Evolutionary conservation across 164 flowering plant genomes (phyloP), one percentile per base, ranked within the genome.

Genomic region (Chimonanthus salicifolius): DNA sequence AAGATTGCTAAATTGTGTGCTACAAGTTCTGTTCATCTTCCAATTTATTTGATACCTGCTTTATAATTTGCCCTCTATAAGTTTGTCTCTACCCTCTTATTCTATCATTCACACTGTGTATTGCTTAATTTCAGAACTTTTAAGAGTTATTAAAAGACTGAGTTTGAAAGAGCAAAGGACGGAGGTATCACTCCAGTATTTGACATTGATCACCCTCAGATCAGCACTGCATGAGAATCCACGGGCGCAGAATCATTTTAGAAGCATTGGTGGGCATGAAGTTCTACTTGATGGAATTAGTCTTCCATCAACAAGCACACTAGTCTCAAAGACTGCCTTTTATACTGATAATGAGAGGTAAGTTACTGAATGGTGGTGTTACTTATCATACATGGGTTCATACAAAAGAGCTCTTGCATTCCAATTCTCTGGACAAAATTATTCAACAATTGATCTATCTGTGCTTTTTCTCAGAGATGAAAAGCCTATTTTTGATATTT

Each of bases 241-340:
- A 58, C 86, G 98, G 65, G 94, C 91, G 77, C 99, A 95, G 81
- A 95, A 90, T 81, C 99, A 90, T 88, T 95, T 95, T 79, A 90
- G 93, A 84, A 93, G 99, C 75, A 90, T 93, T 83, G 99, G 99
- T 49, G 98, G 99, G 69, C 92, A 93, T 74, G 99, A 95, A 82
- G 99, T 93, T 84, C 82, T 95, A 63, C 81, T 93, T 86, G 99
- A 95, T 85, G 97, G 92, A 72, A 87, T 90, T 71, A 92, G 88
- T 33, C 79, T 91, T 81, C 84, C 87, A 58, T 88, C 92, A 71
- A 80, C 67, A 68, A 79, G 80, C 68, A 79, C 77, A 51, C 81
- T 81, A 49, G 69, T 62, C 21, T 68, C 77, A 70, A 80, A 78
- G 58, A 78, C 71, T 75, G 50, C 72, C 15, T 68, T 73, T 70